Conservation (phyloP, 2,329 filamentous ascomycete species). For the Orbilia blumenaviensis region DNA sequence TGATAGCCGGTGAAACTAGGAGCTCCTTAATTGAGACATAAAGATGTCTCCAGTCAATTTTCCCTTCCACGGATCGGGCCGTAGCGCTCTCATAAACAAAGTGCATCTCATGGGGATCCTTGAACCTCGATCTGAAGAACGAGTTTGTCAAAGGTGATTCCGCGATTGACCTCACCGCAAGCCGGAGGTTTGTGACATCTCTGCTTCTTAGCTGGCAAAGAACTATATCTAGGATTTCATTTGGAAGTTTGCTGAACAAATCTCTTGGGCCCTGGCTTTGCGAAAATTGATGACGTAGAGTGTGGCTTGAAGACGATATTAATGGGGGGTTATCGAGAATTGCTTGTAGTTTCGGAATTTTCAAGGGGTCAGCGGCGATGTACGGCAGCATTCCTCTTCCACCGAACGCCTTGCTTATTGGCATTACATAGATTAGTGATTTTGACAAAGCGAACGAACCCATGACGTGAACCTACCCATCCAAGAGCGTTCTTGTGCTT, state of each 20-base stretch:
- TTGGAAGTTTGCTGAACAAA: conserved; percentile 46
- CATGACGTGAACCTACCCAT: conserved; percentile 24
- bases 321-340: conserved; percentile 47
- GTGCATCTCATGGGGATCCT: conserved; percentile 51
- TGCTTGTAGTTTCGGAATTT: conserved; percentile 31
- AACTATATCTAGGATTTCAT: conserved; percentile 52
- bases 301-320: conserved; percentile 25
- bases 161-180: conserved; percentile 50
- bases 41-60: conserved; percentile 42
- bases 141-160: conserved; percentile 50
- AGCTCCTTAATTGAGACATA: conserved; percentile 48
- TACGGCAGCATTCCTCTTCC: conserved; percentile 49
- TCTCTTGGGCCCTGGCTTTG: conserved; percentile 30
- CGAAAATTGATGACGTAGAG: conserved; percentile 31
- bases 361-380: conserved; percentile 38
- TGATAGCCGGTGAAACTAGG: conserved; percentile 18
- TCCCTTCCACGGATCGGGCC: conserved; percentile 39
- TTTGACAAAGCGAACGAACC: not conserved
- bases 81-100: conserved; percentile 46
- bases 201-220: conserved; percentile 42
- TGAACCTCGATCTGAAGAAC: conserved; percentile 51
- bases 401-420: conserved; percentile 41
- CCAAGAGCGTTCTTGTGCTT: conserved; percentile 37
- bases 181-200: conserved; percentile 38
- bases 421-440: not conserved